These are phyloP conservation scores for Primulina huaijiensis DNA, from an alignment of 257 asterid species.

Conservation along the genomic window DNA sequence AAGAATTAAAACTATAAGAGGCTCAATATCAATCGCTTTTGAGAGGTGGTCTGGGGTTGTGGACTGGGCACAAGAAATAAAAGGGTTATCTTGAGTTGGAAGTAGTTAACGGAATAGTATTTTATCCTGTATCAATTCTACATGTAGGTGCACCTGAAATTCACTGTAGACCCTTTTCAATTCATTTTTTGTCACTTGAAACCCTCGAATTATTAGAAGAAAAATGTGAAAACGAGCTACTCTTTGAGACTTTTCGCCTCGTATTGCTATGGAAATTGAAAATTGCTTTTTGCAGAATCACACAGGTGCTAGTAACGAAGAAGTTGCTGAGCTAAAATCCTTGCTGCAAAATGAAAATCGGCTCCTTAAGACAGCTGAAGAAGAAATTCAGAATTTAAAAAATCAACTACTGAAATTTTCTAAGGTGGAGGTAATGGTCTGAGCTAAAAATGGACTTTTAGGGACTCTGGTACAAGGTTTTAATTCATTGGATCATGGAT, in stretches of 20 bases:
- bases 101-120: conserved; percentile 6
- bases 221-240: conserved; percentile 9
- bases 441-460: conserved; percentile 17
- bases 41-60: not conserved
- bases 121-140: not conserved
- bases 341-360: conserved; percentile 71
- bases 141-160: conserved; percentile 9
- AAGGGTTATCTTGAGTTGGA: not conserved
- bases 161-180: not conserved
- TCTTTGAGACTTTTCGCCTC: conserved; percentile 5
- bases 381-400: conserved; percentile 60
- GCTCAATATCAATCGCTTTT: not conserved
- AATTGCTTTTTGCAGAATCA: conserved; percentile 41
- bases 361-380: conserved; percentile 81
- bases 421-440: conserved; percentile 52
- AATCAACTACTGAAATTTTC: conserved; percentile 47
- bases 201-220: conserved; percentile 3
- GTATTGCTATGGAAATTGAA: conserved; percentile 22
- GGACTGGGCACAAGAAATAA: not conserved
- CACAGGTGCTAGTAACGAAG: conserved; percentile 44
- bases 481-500: conserved; percentile 1
- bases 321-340: conserved; percentile 58
- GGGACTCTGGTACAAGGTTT: conserved; percentile 11
- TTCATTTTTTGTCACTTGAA: conserved; percentile 4
- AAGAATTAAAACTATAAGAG: not conserved